These are phyloP conservation scores for Curvularia spicifera DNA, from an alignment of 2,329 filamentous ascomycete genomes.

Conservation along the genomic window DNA sequence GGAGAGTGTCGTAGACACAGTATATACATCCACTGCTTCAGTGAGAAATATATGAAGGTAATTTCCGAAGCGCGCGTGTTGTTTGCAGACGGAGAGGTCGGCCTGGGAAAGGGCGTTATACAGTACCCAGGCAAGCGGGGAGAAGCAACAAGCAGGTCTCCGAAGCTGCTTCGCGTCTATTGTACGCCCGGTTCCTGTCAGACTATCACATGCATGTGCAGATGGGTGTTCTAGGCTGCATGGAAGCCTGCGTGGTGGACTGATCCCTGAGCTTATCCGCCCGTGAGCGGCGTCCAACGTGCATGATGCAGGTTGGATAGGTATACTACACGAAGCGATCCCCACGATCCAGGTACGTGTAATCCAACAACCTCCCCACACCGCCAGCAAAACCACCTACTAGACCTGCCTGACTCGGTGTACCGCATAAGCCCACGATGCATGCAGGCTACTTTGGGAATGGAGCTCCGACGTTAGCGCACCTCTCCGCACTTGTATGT, in stretches of 20 bases:
- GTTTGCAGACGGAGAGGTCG: not conserved
- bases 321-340: not conserved
- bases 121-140: not conserved
- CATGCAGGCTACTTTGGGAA: conserved; percentile 13
- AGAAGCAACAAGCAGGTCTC: not conserved
- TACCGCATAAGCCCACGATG: conserved; percentile 6
- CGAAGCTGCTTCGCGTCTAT: not conserved
- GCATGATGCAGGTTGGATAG: not conserved
- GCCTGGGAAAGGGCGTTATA: not conserved
- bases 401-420: conserved; percentile 12
- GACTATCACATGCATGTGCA: not conserved
- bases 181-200: not conserved
- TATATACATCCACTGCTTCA: not conserved
- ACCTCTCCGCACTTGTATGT: conserved; percentile 15
- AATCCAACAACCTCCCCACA: conserved; percentile 3
- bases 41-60: not conserved
- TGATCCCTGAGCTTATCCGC: not conserved
- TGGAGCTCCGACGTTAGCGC: conserved; percentile 18
- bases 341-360: conserved; percentile 14
- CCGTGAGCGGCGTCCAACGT: not conserved
- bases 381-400: conserved; percentile 11
- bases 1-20: not conserved
- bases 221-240: conserved; percentile 2
- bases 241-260: not conserved
- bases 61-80: not conserved